These are phyloP conservation scores for Clonostachys rosea DNA, from an alignment of 2,329 filamentous ascomycete species.

Conservation along the genomic window DNA sequence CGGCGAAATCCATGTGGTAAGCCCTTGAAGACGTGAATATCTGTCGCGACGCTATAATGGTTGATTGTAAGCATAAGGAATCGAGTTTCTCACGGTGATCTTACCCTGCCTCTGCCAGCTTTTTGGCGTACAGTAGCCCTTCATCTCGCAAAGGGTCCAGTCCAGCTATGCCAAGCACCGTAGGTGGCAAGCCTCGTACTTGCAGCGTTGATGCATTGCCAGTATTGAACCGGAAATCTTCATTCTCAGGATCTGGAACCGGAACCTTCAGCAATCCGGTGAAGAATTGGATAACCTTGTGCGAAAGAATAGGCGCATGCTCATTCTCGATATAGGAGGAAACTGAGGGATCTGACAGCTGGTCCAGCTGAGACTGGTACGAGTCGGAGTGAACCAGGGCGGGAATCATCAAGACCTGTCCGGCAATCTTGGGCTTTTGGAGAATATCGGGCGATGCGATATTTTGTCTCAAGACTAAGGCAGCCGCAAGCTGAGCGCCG, in stretches of 20 bases:
- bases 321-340: constrained; percentile 40
- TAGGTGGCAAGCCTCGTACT: constrained; percentile 35
- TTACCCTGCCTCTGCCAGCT: constrained; percentile 36
- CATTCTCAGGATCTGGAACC: constrained; percentile 16
- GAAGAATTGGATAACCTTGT: constrained; percentile 3
- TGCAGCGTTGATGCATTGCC: constrained; percentile 9
- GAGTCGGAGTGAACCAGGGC: constrained; percentile 21
- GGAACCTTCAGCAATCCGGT: constrained; percentile 1
- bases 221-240: constrained; percentile 8
- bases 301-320: constrained; percentile 42
- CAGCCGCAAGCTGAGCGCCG: constrained; percentile 35
- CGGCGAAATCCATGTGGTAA: constrained; percentile 44
- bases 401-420: constrained; percentile 47
- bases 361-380: constrained; percentile 14
- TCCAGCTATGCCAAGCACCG: constrained; percentile 37
- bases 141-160: constrained; percentile 44
- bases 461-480: constrained; percentile 27
- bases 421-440: constrained; percentile 26
- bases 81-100: constrained; percentile 4
- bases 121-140: constrained; percentile 37
- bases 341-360: constrained; percentile 26
- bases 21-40: constrained; percentile 42
- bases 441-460: constrained; percentile 14
- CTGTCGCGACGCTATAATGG: constrained; percentile 36
- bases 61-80: not conserved